Evolutionary conservation across 2,329 filamentous ascomycete genomes (phyloP), one percentile per base, ranked within the genome.

Genomic region (Cordyceps sp.): DNA sequence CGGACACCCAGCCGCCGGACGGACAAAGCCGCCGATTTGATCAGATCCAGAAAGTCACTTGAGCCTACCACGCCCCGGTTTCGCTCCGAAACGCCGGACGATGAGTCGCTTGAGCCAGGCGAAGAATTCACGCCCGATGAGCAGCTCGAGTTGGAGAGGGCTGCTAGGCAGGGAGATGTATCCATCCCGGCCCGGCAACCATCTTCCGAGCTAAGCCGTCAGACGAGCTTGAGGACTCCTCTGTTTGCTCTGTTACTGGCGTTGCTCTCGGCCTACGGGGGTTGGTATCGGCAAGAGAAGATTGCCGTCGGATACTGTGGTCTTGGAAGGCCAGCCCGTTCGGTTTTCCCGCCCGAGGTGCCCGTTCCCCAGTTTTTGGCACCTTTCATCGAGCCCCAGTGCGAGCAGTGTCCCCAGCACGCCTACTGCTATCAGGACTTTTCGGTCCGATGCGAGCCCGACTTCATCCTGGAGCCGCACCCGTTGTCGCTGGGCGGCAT

Each of bases 101-200:
- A 57, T 18, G 44, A 49, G 5, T 20, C 42, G 10, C 34, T 82
- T 6, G 77, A 85, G 37, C 64, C 76, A 0, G 82, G 81, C 4
- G 90, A 96, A 52, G 90, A 98, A 47, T 98, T 96, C 42, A 93
- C 86, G 1, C 82, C 86, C 0, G 84, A 94, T 39, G 88, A 83
- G 48, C 80, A 86, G 53, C 60, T 92, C 10, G 84, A 85, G 40
- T 59, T 93, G 29, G 70, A 77, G 32, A 78, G 86, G 40, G 69
- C 78, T 31, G 69, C 67, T 5, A 58, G 59, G 34, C 59, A 64
- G 30, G 69, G 71, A 29, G 52, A 71, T 39, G 48, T 58, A 30
- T 54, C 58, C 6, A 41, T 64, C 9, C 42, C 58, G n/a, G 52
- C 59, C 24, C 47, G 64, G 35, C 55, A 61, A 21, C 53, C 61